phyloP scores from a whole-genome alignment of 106 monocot genomes.

The Triglochin maritima region DNA sequence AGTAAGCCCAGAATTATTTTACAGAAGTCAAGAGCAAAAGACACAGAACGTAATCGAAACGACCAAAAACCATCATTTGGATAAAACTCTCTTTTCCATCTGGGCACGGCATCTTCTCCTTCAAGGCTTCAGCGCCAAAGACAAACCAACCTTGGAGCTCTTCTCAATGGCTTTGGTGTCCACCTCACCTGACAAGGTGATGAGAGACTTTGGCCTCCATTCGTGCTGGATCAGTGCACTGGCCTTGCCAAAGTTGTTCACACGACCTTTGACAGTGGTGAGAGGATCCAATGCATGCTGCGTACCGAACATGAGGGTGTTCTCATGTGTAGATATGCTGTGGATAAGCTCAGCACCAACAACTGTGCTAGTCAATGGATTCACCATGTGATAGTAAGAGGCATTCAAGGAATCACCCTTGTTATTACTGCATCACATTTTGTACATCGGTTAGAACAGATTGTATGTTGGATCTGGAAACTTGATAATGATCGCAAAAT shows the following conservation, averaged over 20 bases:
- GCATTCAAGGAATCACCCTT: constrained; percentile 64
- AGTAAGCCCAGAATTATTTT: too few species aligned
- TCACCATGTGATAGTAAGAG: constrained; percentile 73
- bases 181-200: constrained; percentile 76
- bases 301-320: constrained; percentile 68
- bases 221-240: constrained; percentile 83
- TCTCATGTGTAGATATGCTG: constrained; percentile 68
- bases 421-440: constrained; percentile 47
- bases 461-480: too few species aligned
- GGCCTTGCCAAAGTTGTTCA: constrained; percentile 83
- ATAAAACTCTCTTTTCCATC: too few species aligned
- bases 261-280: constrained; percentile 63
- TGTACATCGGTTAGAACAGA: too few species aligned
- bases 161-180: constrained; percentile 89
- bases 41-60: too few species aligned
- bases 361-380: constrained; percentile 42
- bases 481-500: background rate
- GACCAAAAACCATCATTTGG: too few species aligned
- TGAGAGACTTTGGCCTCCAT: constrained; percentile 77
- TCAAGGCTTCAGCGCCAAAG: constrained; percentile 79
- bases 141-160: constrained; percentile 70
- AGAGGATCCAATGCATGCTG: constrained; percentile 72
- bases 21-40: too few species aligned
- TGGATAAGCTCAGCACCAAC: constrained; percentile 84
- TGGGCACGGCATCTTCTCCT: too few species aligned